These are phyloP conservation scores for Sporothrix globosa DNA, from an alignment of 2,329 filamentous ascomycete species.

Conservation along the genomic window DNA sequence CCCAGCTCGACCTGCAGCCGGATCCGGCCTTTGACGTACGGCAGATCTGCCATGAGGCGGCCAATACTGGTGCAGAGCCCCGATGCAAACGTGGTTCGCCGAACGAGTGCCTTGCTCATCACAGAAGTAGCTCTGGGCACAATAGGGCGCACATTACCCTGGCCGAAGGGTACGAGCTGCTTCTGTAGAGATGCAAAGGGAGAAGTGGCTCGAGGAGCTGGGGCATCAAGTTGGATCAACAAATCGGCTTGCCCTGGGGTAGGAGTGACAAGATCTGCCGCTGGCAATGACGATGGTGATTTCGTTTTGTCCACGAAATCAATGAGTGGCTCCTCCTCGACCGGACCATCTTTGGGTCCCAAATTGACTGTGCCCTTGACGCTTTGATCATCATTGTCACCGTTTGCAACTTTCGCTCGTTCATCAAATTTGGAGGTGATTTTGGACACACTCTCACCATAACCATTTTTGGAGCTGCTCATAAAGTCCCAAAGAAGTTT, in stretches of 20 bases:
- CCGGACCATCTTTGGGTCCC: neutral
- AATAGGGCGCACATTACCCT: neutral
- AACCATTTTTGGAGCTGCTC: slow-evolving; percentile 21
- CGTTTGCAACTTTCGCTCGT: neutral
- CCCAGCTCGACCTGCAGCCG: slow-evolving; percentile 41
- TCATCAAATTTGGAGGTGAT: too few species aligned
- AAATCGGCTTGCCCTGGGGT: neutral
- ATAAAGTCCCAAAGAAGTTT: slow-evolving; percentile 34
- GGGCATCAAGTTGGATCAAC: slow-evolving; percentile 1
- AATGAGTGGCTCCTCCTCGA: neutral
- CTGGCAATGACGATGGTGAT: neutral
- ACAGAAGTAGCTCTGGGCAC: neutral
- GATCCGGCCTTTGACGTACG: slow-evolving; percentile 38
- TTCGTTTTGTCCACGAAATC: neutral
- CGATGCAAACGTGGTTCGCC: slow-evolving; percentile 25
- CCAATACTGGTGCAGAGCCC: slow-evolving; percentile 30
- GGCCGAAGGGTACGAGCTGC: neutral
- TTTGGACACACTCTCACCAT: neutral
- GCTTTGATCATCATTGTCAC: neutral
- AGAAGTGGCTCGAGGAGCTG: neutral
- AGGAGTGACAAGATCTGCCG: neutral
- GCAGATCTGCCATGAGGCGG: slow-evolving; percentile 34
- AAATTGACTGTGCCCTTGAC: neutral
- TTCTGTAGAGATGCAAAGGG: neutral
- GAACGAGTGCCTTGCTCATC: slow-evolving; percentile 27